Percentiles rank a stretch among this genome's conserved stretches.
These are phyloP conservation scores for Jatropha multifida DNA, from an alignment of 441 rosid species.

Conservation along the genomic window DNA sequence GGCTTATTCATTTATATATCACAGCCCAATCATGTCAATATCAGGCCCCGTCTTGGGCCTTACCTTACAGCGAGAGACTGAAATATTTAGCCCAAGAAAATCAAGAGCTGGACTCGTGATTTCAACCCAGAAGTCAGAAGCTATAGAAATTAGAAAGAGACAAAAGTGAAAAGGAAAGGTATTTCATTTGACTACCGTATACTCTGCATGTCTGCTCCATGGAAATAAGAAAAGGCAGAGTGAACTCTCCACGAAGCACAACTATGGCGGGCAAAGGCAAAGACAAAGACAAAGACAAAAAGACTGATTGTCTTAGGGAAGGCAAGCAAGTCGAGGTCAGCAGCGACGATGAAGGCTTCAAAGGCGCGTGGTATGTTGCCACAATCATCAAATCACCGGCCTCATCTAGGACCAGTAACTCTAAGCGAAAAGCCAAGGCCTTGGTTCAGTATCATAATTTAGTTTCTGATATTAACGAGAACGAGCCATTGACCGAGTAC, in stretches of 20 bases:
- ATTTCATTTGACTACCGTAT: not conserved
- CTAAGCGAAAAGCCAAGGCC: not conserved
- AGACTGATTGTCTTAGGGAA: not conserved
- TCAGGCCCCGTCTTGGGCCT: too few species aligned
- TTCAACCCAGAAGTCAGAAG: too few species aligned
- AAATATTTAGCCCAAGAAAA: too few species aligned
- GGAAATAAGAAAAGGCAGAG: not conserved
- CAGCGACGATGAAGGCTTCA: conserved; percentile 23
- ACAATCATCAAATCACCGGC: conserved; percentile 3
- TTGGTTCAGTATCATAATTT: conserved; percentile 14
- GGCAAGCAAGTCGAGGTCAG: conserved; percentile 16
- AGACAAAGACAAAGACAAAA: not conserved
- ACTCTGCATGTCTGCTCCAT: not conserved
- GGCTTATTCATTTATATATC: too few species aligned
- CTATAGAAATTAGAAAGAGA: too few species aligned
- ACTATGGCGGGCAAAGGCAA: not conserved
- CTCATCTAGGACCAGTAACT: not conserved
- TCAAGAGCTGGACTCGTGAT: too few species aligned
- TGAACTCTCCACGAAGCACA: not conserved
- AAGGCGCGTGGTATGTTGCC: conserved; percentile 16
- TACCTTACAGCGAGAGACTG: too few species aligned
- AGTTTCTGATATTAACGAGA: not conserved
- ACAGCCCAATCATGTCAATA: too few species aligned
- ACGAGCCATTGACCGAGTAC: conserved; percentile 3
- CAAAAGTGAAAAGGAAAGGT: not conserved